Percentiles rank a stretch among this genome's conserved stretches.
phyloP scores from a whole-genome alignment of 148 eudicot genomes.

The Camellia japonica region DNA sequence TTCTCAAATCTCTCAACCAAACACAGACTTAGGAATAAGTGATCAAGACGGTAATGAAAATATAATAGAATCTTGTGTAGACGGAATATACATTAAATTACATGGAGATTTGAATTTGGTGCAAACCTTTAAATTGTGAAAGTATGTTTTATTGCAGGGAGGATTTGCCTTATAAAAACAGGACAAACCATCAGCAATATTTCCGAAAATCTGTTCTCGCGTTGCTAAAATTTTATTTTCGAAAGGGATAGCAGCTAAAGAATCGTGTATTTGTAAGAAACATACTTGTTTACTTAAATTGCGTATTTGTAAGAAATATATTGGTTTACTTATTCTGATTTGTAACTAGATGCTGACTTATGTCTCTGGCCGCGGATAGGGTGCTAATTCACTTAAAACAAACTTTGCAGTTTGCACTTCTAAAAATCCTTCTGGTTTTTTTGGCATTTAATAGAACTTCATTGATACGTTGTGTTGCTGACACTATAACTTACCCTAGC shows the following conservation, averaged over 20 bases:
- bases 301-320: no score
- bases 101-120: neutral
- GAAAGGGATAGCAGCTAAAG: constrained; percentile 4
- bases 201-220: constrained; percentile 26
- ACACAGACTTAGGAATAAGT: no score
- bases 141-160: constrained; percentile 42
- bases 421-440: neutral
- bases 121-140: neutral
- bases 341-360: no score
- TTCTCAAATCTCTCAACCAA: no score
- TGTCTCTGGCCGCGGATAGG: no score
- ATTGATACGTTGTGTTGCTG: neutral
- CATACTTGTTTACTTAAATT: neutral
- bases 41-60: neutral
- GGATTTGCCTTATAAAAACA: constrained; percentile 63
- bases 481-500: neutral
- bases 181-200: constrained; percentile 56
- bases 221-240: neutral
- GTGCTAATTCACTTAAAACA: neutral
- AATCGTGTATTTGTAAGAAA: neutral
- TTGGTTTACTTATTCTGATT: no score
- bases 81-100: no score
- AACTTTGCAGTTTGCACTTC: neutral
- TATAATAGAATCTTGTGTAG: neutral
- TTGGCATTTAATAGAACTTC: neutral